Evolutionary conservation across 176 grass and related monocot species (phyloP), one percentile per base, ranked within the genome.

Genomic region (Aegilops speltoides): DNA sequence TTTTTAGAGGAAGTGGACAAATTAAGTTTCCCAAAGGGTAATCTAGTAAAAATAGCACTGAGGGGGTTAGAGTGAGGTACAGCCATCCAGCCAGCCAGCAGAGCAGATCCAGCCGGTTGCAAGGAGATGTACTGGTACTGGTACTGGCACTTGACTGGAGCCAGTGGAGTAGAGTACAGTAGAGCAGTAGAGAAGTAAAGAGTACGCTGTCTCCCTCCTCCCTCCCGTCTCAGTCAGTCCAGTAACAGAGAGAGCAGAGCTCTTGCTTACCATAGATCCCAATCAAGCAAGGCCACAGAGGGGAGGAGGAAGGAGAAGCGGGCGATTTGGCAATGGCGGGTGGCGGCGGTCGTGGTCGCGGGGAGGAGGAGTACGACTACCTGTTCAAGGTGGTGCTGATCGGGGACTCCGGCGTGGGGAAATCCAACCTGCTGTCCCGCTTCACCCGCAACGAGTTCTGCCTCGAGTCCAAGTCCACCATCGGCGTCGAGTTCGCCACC

Each of bases 371-470:
- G 76, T 97, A 97, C 92, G 95, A 97, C 95, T 97, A 94, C 84
- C 88, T 97, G 41, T 94, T 97, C 88, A 97, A 97, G 87, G 92
- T 94, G 78, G 95, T 97, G 76, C 86, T 97, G 68, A 97, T 97
- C 95, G 95, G 95, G 23, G 95, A 97, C 85, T 97, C 95, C 48
- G 95, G 95, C 22, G 95, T 97, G 3, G 95, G 95, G n/a, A 97
- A 97, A 62, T 94, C 95, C 79, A 97, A 97, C 85, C 92, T 97
- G 8, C 92, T 97, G 68, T 97, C 92, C 89, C 90, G 95, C 81
- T 97, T 97, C 90, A 92, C 95, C 66, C 92, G 92, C 91, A 98
- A 98, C 93, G 93, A 96, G 90, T 98, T 98, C 88, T 94, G 93
- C 88, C 93, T 96, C 80, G 93, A 98, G 82, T 96, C 93, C 57